Evolutionary conservation across 2,329 filamentous ascomycete genomes (phyloP).

Genomic region (Endocalyx cinctus): DNA sequence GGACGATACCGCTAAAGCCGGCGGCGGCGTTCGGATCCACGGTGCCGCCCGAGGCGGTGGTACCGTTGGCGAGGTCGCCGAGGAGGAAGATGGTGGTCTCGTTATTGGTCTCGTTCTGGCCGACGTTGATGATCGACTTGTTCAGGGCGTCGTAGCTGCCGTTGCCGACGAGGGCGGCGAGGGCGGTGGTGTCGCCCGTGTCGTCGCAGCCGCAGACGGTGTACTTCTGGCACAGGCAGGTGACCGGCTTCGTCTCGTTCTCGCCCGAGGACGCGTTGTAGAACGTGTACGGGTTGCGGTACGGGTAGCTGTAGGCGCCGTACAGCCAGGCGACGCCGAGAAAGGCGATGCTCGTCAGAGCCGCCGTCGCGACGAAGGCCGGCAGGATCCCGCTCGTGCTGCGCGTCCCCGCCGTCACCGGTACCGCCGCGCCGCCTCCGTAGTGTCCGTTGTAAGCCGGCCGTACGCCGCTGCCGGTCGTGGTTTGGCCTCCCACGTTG

Average conservation of each 20-base stretch:
- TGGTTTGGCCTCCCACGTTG: constrained; percentile 48
- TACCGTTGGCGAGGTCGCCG: constrained; percentile 68
- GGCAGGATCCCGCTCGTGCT: constrained; percentile 49
- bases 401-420: constrained; percentile 53
- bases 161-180: constrained; percentile 61
- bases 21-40: constrained; percentile 34
- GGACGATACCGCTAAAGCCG: constrained; percentile 26
- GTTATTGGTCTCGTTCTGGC: constrained; percentile 55
- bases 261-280: constrained; percentile 45
- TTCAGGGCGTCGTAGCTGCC: constrained; percentile 57
- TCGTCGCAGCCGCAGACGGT: constrained; percentile 55
- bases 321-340: constrained; percentile 56
- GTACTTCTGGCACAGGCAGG: constrained; percentile 55
- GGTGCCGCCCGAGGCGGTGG: constrained; percentile 46
- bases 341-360: constrained; percentile 53
- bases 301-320: constrained; percentile 50
- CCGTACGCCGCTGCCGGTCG: constrained; percentile 51
- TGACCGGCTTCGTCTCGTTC: constrained; percentile 57
- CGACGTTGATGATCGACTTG: constrained; percentile 57
- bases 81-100: constrained; percentile 61
- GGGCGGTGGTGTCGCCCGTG: constrained; percentile 57
- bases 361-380: constrained; percentile 42
- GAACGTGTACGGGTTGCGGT: constrained; percentile 42
- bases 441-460: constrained; percentile 63
- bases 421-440: constrained; percentile 56